Evolutionary conservation across 2,329 filamentous ascomycete genomes (phyloP), one percentile per base, ranked within the genome.

Genomic region (Orbilia quercus): DNA sequence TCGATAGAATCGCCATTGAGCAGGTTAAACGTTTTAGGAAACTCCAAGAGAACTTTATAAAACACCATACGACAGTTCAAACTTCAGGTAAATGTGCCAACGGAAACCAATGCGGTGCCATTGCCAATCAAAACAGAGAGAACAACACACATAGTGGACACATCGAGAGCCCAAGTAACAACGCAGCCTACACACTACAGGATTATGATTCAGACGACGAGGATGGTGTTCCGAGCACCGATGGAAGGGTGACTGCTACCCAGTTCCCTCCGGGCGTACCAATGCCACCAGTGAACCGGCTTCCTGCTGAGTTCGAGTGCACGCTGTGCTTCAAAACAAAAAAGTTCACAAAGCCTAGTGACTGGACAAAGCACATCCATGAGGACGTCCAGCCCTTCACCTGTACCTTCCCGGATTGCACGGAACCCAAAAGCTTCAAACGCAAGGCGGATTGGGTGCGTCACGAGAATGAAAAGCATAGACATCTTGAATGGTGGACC

Each of bases 291-390:
- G 89, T 91, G 1, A 85, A 83, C 67, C 86, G 86, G 14, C 84
- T 97, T 5, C 93, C 93, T 0, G 91, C 92, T 2, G 89, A 94
- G 78, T 94, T 96, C 74, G 93, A 97, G 82, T 97, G 93, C 77
- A 89, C 90, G 38, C 83, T 96, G 20, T 96, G 93, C 82, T 96
- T 91, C 82, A 87, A 89, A 76, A 85, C 88, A 58, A 96, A 95
- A 83, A 91, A 88, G 77, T 92, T 95, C 77, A 87, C 89, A 77
- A 96, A 96, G 80, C 93, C 92, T 14, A 96, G 92, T 0, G 93
- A 97, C 80, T 97, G 93, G 93, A 96, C 92, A 1, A 96, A 97
- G 80, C 93, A 97, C 78, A 91, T 97, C 0, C 91, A 96, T 77
- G 93, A 96, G 81, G 93, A 97, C 79, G 88, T 96, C 0, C 91